These are phyloP conservation scores for Candida tibetensis DNA, from an alignment of 805 yeast genomes.

Conservation along the genomic window DNA sequence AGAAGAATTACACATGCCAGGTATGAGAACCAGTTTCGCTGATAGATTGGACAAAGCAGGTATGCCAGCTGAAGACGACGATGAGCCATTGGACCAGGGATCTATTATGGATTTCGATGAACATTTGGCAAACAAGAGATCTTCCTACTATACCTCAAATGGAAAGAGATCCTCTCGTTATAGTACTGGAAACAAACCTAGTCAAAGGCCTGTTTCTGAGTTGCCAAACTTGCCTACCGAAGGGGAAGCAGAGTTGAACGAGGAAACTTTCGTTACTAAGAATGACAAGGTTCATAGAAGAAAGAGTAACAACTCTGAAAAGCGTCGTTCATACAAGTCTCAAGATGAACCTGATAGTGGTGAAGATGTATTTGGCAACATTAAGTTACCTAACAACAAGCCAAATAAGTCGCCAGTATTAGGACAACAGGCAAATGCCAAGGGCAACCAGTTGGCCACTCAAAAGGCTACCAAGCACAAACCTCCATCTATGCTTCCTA, in stretches of 20 bases:
- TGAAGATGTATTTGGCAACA: slow-evolving; percentile 39
- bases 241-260: slow-evolving; percentile 13
- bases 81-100: slow-evolving; percentile 34
- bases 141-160: slow-evolving; percentile 33
- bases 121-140: slow-evolving; percentile 36
- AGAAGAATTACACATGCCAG: slow-evolving; percentile 2
- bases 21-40: slow-evolving; percentile 41
- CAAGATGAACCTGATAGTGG: slow-evolving; percentile 26
- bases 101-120: slow-evolving; percentile 42
- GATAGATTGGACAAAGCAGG: slow-evolving; percentile 41
- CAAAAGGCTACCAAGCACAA: neutral
- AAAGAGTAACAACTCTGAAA: slow-evolving; percentile 13
- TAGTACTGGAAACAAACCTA: slow-evolving; percentile 8
- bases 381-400: slow-evolving; percentile 48
- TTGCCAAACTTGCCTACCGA: slow-evolving; percentile 29
- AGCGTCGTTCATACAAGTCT: slow-evolving; percentile 4
- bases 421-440: neutral
- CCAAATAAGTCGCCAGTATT: slow-evolving; percentile 7
- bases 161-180: slow-evolving; percentile 28
- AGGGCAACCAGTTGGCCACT: neutral
- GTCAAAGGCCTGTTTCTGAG: slow-evolving; percentile 22
- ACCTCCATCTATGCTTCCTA: slow-evolving; percentile 30
- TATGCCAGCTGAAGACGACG: slow-evolving; percentile 23
- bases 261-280: slow-evolving; percentile 44
- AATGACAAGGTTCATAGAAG: slow-evolving; percentile 22